These are phyloP conservation scores for Aspergillus cejpii DNA, from an alignment of 2,329 filamentous ascomycete species.

Conservation along the genomic window DNA sequence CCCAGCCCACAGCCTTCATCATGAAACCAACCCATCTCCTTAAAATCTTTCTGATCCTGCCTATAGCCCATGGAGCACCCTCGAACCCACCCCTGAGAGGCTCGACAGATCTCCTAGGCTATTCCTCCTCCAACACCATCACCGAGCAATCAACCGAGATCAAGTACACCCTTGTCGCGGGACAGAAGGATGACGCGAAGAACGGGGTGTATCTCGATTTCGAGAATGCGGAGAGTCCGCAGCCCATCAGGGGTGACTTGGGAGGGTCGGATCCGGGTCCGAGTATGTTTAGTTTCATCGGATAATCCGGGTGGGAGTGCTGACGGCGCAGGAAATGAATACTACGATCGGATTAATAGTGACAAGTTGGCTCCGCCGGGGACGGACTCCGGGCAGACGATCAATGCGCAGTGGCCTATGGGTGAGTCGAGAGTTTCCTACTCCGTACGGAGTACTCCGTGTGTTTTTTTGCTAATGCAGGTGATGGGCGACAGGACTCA, in stretches of 20 bases:
- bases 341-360: conserved; percentile 50
- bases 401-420: conserved; percentile 50
- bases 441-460: too few relatives aligned
- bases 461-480: too few relatives aligned
- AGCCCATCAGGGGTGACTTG: conserved; percentile 49
- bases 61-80: conserved; percentile 20
- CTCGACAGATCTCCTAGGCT: conserved; percentile 32
- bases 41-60: conserved; percentile 6
- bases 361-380: conserved; percentile 50
- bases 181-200: conserved; percentile 47
- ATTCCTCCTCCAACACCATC: conserved; percentile 33
- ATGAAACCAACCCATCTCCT: not conserved
- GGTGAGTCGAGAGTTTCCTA: conserved; percentile 30
- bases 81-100: conserved; percentile 28
- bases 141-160: conserved; percentile 34
- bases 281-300: conserved; percentile 23
- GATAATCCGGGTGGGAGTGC: not conserved
- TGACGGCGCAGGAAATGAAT: conserved; percentile 36
- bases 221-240: conserved; percentile 45
- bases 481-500: conserved; percentile 34
- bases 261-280: conserved; percentile 51
- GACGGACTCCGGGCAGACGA: conserved; percentile 42
- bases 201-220: conserved; percentile 52
- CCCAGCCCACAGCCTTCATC: not conserved
- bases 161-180: conserved; percentile 42